Evolutionary conservation across 78 protist species (phyloP).

Genomic region (Pelomyxa schiedti): DNA sequence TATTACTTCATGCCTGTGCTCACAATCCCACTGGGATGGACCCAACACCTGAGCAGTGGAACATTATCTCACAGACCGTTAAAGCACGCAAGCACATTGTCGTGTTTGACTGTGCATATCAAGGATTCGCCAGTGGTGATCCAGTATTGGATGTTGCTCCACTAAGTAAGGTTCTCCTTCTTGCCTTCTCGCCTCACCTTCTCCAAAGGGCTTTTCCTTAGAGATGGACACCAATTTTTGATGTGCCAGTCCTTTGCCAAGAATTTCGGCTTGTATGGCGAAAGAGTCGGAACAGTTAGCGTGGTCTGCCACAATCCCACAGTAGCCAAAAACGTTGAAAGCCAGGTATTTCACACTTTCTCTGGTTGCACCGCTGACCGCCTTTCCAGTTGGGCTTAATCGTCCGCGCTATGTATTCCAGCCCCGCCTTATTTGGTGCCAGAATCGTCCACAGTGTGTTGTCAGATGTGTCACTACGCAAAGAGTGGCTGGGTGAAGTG

Average conservation of each 20-base stretch:
- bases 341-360: too few relatives aligned
- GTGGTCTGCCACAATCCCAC: constrained; percentile 9
- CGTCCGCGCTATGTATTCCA: constrained; percentile 86
- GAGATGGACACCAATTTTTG: constrained; percentile 32
- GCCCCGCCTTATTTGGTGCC: constrained; percentile 96
- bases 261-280: constrained; percentile 96
- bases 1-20: constrained; percentile 94
- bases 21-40: constrained; percentile 99
- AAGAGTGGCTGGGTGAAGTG: constrained; percentile 60
- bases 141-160: constrained; percentile 79
- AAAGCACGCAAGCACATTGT: constrained; percentile 41
- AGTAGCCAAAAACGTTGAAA: constrained; percentile 38
- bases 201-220: not conserved
- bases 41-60: constrained; percentile 91
- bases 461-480: constrained; percentile 35
- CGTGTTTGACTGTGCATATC: constrained; percentile 96
- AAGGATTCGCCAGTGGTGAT: constrained; percentile 95
- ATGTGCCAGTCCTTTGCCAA: constrained; percentile 84
- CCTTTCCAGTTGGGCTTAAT: constrained; percentile 79
- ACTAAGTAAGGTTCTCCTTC: constrained; percentile 53
- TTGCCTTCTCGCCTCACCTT: constrained; percentile 20
- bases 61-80: constrained; percentile 25
- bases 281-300: constrained; percentile 53
- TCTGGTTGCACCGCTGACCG: too few relatives aligned
- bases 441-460: constrained; percentile 72